Percentiles rank a stretch among this genome's conserved stretches.
phyloP scores from a whole-genome alignment of 768 basidiomycete species.

The Leucosporidium creatinivorum region DNA sequence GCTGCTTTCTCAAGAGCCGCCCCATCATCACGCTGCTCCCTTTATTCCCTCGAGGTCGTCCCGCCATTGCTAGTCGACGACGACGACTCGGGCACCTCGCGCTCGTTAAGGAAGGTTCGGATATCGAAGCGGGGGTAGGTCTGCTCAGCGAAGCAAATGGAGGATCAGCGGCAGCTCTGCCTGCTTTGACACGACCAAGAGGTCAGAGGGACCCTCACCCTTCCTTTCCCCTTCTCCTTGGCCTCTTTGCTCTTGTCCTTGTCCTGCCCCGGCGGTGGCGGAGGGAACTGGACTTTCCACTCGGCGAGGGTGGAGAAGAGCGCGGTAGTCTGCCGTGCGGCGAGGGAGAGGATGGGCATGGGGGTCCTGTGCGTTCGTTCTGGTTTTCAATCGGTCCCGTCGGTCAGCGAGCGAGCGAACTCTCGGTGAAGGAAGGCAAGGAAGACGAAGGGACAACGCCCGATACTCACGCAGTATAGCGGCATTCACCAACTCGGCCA shows the following conservation, averaged over 20 bases:
- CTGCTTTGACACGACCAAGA: too few species aligned
- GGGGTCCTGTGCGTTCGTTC: slow-evolving; percentile 16
- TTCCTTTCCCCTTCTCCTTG: not conserved
- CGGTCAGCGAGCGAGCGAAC: not conserved
- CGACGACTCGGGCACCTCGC: not conserved
- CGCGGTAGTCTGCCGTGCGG: slow-evolving; percentile 14
- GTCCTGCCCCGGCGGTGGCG: not conserved
- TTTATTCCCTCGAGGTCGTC: too few species aligned
- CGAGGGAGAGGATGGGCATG: slow-evolving; percentile 17
- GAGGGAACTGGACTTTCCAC: slow-evolving; percentile 24
- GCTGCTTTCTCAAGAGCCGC: too few species aligned
- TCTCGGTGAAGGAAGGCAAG: too few species aligned
- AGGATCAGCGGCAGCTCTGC: not conserved
- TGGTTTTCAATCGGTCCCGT: too few species aligned
- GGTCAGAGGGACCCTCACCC: too few species aligned
- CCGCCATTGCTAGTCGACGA: too few species aligned
- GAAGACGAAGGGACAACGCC: not conserved
- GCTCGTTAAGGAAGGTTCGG: slow-evolving; percentile 9
- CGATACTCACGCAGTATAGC: slow-evolving; percentile 70
- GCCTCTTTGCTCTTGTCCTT: not conserved
- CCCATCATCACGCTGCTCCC: too few species aligned
- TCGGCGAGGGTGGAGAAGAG: slow-evolving; percentile 20
- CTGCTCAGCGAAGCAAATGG: not conserved
- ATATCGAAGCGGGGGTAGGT: slow-evolving; percentile 13
- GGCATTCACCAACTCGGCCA: slow-evolving; percentile 80